Conservation (phyloP, 352 stramenopile species). For the Phytophthora idaei region DNA sequence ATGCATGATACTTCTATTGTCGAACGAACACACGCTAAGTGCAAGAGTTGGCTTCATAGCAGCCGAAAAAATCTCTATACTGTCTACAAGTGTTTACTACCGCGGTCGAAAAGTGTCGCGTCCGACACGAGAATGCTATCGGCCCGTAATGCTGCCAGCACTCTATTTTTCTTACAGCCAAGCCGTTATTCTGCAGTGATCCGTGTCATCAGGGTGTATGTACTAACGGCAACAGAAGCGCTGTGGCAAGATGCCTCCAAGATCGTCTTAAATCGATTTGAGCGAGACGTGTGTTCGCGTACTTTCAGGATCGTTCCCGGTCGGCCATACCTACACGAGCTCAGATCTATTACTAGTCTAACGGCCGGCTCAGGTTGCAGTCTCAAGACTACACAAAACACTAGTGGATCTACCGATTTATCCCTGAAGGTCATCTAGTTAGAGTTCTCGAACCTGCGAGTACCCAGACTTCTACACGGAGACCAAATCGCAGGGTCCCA, state of each 20-base stretch:
- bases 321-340: background rate
- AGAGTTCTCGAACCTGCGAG: background rate
- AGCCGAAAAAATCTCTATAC: slow-evolving; percentile 5
- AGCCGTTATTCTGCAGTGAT: background rate
- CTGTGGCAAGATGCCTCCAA: background rate
- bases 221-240: background rate
- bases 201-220: background rate
- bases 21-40: too few species aligned
- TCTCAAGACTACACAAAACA: background rate
- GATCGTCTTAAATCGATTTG: background rate
- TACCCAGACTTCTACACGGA: background rate
- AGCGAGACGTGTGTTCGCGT: background rate
- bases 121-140: background rate
- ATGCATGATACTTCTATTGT: too few species aligned
- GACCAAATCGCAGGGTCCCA: background rate
- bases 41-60: background rate
- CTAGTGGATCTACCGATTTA: background rate
- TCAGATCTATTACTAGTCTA: background rate
- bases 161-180: background rate
- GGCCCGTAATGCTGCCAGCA: background rate
- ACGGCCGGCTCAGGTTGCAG: background rate
- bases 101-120: slow-evolving; percentile 1
- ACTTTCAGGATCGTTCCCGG: background rate
- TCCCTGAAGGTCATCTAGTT: background rate
- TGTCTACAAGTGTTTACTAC: background rate